Evolutionary conservation across 1,284 basidiomycete species (phyloP).

Genomic region (Tetrapyrgos nigripes): DNA sequence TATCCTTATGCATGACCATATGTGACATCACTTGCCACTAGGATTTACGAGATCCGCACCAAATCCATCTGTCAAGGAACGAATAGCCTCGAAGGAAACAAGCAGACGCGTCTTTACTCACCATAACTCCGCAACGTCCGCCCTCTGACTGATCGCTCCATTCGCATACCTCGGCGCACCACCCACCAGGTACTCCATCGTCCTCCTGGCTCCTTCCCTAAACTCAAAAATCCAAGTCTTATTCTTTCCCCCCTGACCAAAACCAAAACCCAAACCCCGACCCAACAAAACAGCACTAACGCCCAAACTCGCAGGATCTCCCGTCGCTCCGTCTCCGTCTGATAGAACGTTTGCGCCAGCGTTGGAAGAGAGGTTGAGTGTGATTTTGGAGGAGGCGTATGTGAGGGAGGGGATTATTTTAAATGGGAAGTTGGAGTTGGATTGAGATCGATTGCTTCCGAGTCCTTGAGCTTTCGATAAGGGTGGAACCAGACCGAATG

Average conservation of each 20-base stretch:
- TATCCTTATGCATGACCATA: no score
- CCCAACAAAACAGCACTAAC: conserved; percentile 46
- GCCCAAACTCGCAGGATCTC: conserved; percentile 51
- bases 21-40: no score
- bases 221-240: no score
- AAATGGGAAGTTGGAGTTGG: conserved; percentile 16
- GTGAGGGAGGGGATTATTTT: conserved; percentile 1
- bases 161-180: conserved; percentile 50
- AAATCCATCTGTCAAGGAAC: no score
- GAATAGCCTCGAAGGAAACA: no score
- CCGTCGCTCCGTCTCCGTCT: conserved; percentile 44
- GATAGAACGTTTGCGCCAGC: conserved; percentile 40
- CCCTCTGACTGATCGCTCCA: conserved; percentile 59
- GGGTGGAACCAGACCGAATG: conserved; percentile 39
- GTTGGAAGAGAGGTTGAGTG: no score
- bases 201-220: conserved; percentile 35
- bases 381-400: conserved; percentile 34
- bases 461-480: conserved; percentile 21
- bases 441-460: no score
- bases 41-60: no score
- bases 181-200: conserved; percentile 41
- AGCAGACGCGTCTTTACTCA: no score
- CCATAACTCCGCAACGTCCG: conserved; percentile 50
- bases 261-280: conserved; percentile 24
- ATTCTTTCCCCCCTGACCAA: no score